These are phyloP conservation scores for Astrephomene gubernaculifera DNA, from an alignment of 139 green algal species.

Conservation along the genomic window DNA sequence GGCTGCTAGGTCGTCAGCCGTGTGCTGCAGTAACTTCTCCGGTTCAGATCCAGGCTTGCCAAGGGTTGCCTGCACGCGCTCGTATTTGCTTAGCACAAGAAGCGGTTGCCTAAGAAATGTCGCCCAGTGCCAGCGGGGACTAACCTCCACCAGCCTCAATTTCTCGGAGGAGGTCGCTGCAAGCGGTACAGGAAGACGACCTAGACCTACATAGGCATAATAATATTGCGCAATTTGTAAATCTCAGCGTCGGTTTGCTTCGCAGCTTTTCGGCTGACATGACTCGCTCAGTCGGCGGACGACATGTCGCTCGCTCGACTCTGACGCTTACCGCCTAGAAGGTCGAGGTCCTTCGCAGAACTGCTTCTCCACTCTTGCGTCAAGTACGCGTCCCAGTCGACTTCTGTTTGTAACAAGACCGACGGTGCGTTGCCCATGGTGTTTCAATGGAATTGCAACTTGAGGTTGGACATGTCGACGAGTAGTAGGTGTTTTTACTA, in stretches of 20 bases:
- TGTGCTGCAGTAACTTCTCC: no score
- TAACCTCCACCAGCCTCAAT: slow-evolving; percentile 14
- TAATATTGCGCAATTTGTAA: background rate
- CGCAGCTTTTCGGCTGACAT: no score
- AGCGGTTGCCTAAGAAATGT: background rate
- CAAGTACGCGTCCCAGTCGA: slow-evolving; percentile 10
- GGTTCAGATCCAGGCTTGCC: no score
- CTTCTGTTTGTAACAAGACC: background rate
- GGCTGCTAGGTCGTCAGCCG: no score
- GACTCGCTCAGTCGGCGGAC: background rate
- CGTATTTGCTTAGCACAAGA: no score
- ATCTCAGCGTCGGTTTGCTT: background rate
- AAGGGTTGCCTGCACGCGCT: no score
- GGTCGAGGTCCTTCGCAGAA: background rate
- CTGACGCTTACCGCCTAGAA: background rate
- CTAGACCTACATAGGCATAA: background rate
- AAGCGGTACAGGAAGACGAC: background rate
- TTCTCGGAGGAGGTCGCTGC: slow-evolving; percentile 1
- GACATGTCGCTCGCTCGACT: background rate
- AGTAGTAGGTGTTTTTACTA: no score
- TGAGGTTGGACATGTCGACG: background rate
- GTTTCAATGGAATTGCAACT: background rate
- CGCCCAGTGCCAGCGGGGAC: background rate
- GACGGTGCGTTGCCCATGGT: slow-evolving; percentile 5
- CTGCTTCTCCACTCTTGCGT: slow-evolving; percentile 7